These are phyloP conservation scores for Eimeria sp. DNA, from an alignment of 169 alveolate genomes.

Conservation along the genomic window DNA sequence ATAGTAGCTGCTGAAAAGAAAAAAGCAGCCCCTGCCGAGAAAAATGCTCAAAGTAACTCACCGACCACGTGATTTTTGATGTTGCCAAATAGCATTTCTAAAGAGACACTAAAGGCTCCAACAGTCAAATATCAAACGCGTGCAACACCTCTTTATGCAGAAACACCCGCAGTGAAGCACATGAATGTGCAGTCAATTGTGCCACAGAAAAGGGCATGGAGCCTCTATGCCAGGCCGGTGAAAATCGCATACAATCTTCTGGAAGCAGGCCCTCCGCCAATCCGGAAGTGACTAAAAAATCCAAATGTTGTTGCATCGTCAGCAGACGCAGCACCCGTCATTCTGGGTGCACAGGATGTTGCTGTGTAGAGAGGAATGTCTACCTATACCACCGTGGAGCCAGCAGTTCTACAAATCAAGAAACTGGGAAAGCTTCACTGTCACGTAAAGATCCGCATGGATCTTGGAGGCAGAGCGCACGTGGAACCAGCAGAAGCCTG, in stretches of 20 bases:
- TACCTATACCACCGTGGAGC: background rate
- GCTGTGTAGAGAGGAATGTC: slow-evolving; percentile 2
- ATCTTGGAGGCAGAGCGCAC: background rate
- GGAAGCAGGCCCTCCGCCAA: background rate
- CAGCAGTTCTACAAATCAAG: background rate
- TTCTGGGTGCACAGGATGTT: background rate
- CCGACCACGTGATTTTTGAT: background rate
- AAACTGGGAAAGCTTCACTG: background rate
- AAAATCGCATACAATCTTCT: background rate
- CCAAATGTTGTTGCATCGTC: slow-evolving; percentile 17
- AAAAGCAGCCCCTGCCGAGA: background rate
- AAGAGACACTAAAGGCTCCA: background rate
- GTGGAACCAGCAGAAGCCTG: background rate
- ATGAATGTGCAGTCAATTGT: background rate
- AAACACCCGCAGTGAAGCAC: background rate
- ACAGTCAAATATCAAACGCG: background rate
- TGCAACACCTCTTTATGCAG: background rate
- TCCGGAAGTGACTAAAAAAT: background rate
- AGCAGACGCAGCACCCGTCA: background rate
- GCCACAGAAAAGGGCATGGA: background rate
- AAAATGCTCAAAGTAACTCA: slow-evolving; percentile 19
- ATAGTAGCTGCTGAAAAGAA: background rate
- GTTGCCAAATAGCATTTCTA: background rate
- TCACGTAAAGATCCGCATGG: background rate
- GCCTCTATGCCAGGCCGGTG: background rate